A percentile compares a stretch with the other conserved stretches of the same genome.
phyloP scores from a whole-genome alignment of 1,284 basidiomycete species.

The Sphagnurus paluster region DNA sequence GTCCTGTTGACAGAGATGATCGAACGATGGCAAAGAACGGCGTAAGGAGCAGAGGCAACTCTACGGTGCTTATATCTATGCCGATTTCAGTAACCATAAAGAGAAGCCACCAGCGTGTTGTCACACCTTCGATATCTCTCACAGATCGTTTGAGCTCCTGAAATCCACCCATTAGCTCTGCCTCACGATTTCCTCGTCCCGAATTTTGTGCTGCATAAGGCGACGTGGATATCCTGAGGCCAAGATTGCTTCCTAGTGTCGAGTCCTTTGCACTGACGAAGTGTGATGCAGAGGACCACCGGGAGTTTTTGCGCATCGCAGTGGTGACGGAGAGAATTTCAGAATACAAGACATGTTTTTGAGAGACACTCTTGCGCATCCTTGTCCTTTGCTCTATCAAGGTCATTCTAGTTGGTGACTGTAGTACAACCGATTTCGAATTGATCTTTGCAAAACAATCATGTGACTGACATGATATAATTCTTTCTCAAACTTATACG shows the following conservation, averaged over 20 bases:
- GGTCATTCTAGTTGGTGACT: slow-evolving; percentile 16
- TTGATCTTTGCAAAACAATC: no score
- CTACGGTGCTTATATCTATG: slow-evolving; percentile 58
- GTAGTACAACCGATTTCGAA: slow-evolving; percentile 14
- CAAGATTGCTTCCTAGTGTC: slow-evolving; percentile 69
- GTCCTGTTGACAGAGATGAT: slow-evolving; percentile 90
- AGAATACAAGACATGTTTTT: slow-evolving; percentile 79
- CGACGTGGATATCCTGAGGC: slow-evolving; percentile 60
- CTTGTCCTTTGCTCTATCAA: slow-evolving; percentile 6
- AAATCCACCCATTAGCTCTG: slow-evolving; percentile 89
- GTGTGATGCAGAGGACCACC: slow-evolving; percentile 79
- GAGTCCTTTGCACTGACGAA: slow-evolving; percentile 61
- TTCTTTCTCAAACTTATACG: no score
- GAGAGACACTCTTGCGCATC: slow-evolving; percentile 43
- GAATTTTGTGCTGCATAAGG: slow-evolving; percentile 37
- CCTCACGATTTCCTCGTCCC: slow-evolving; percentile 58
- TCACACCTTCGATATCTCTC: slow-evolving; percentile 72
- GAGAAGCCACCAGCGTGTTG: slow-evolving; percentile 8
- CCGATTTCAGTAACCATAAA: slow-evolving; percentile 14
- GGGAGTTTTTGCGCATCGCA: slow-evolving; percentile 95
- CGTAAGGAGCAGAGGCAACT: slow-evolving; percentile 65
- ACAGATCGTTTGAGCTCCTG: slow-evolving; percentile 82
- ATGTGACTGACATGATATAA: slow-evolving; percentile 16
- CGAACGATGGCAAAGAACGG: slow-evolving; percentile 95
- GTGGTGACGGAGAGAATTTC: slow-evolving; percentile 94